Percentiles rank a stretch among this genome's conserved stretches.
Conservation (phyloP, 768 basidiomycete genomes). For the Chalciporus sphaerocephalus region DNA sequence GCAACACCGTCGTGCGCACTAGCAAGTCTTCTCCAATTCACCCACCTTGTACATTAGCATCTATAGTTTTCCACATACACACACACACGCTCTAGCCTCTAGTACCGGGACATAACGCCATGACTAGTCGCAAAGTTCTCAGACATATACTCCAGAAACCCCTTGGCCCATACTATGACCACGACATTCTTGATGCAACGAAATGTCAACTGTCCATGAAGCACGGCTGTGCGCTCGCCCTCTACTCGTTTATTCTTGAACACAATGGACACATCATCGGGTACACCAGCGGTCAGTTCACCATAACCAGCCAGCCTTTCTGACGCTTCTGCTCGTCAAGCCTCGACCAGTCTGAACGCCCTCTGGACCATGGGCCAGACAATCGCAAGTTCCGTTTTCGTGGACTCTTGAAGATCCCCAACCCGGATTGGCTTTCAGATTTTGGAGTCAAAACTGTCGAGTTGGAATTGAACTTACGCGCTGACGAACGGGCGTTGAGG, state of each 20-base stretch:
- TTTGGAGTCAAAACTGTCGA: constrained; percentile 40
- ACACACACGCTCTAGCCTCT: too few relatives aligned
- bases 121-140: constrained; percentile 18
- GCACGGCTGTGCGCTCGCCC: constrained; percentile 10
- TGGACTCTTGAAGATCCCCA: constrained; percentile 45
- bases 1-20: too few relatives aligned
- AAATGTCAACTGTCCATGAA: constrained; percentile 18
- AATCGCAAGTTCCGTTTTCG: constrained; percentile 42
- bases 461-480: constrained; percentile 41
- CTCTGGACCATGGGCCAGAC: constrained; percentile 26
- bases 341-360: constrained; percentile 46
- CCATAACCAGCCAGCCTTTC: not conserved
- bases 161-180: constrained; percentile 30
- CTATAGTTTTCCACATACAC: too few relatives aligned
- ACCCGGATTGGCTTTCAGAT: constrained; percentile 48
- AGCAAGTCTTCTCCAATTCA: too few relatives aligned
- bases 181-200: constrained; percentile 19
- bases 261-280: constrained; percentile 22
- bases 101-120: not conserved
- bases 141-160: constrained; percentile 24
- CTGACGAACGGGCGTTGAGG: constrained; percentile 26
- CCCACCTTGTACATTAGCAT: too few relatives aligned
- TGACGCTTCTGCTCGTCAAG: constrained; percentile 25
- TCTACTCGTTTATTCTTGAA: constrained; percentile 32
- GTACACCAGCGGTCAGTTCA: constrained; percentile 11